phyloP scores from a whole-genome alignment of 768 basidiomycete genomes.

The Suillus spraguei region DNA sequence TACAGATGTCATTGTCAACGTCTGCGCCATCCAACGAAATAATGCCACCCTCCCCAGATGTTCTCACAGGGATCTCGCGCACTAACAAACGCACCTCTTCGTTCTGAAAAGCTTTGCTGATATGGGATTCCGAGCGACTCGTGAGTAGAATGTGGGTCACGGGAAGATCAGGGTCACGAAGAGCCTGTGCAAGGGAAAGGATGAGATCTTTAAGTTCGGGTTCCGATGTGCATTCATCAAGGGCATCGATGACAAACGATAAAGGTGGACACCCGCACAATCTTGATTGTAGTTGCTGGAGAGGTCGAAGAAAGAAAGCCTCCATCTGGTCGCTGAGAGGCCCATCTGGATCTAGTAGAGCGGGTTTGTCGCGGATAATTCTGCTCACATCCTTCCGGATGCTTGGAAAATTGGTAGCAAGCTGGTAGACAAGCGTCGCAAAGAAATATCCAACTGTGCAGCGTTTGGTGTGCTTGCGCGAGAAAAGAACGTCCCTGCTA shows the following conservation, averaged over 20 bases:
- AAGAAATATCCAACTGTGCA: background rate
- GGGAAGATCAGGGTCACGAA: background rate
- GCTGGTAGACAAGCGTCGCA: background rate
- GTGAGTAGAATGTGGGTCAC: background rate
- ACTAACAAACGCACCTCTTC: background rate
- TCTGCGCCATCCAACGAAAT: background rate
- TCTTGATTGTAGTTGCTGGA: background rate
- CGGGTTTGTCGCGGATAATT: background rate
- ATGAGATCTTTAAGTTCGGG: background rate
- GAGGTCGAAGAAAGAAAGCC: background rate
- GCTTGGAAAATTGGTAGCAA: background rate
- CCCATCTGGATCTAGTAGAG: background rate
- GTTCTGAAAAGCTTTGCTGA: background rate
- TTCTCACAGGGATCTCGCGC: background rate
- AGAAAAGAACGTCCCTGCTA: constrained; percentile 1
- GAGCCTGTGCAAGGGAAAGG: background rate
- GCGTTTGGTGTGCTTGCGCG: background rate
- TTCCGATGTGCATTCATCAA: constrained; percentile 1
- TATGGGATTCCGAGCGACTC: background rate
- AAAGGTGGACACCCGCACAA: background rate
- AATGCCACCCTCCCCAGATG: background rate
- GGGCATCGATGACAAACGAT: background rate
- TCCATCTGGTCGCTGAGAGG: background rate
- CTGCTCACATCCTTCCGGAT: background rate
- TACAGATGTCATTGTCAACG: background rate